Base-by-base conservation (phyloP, 179 eudicot species). In the Spinacia oleracea region DNA sequence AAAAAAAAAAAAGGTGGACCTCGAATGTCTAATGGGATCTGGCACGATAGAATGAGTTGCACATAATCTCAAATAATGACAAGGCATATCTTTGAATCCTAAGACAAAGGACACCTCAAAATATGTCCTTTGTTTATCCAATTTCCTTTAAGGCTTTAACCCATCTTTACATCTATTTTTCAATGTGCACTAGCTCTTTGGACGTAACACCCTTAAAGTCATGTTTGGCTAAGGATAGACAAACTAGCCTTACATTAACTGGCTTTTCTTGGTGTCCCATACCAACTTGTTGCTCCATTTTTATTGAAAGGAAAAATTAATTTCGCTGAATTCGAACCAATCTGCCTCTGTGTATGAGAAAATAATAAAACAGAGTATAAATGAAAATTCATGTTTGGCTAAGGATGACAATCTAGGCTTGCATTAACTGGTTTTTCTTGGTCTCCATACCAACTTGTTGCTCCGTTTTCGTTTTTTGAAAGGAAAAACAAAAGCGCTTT, bases 61-160 rank as follows among this genome's bases (percentile, higher is more conserved):
- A n/a, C n/a, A n/a, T 12, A 27, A 29, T 32, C 31, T 32, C 31
- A 16, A 27, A 42, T 15, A 14, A 9, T 40, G 40, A 79, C 63
- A 71, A 76, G 46, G 60, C 82, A 79, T 83, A 83, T 51, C 45
- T 78, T 51, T 48, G 73, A 75, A 55, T 63, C 60, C 40, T 70
- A 63, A 75, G 80, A 83, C 82, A 76, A 79, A 79, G 43, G 85
- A 83, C 83, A 79, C 77, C 82, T 64, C 77, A 77, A 75, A 70
- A 31, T 21, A 51, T 74, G 82, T 72, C 63, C 68, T 46, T 43
- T 51, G 77, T 70, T 79, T 64, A 75, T 71, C 74, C 34, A 66
- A 60, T 68, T 70, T 75, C 29, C 62, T 55, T 53, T 72, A 53
- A 75, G 69, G 21, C 62, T 55, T 53, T 72, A 53, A 75, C 83